A percentile compares a stretch with the other conserved stretches of the same genome.
Conservation (phyloP, 495 filamentous ascomycete genomes). For the Penicillium pulvis region DNA sequence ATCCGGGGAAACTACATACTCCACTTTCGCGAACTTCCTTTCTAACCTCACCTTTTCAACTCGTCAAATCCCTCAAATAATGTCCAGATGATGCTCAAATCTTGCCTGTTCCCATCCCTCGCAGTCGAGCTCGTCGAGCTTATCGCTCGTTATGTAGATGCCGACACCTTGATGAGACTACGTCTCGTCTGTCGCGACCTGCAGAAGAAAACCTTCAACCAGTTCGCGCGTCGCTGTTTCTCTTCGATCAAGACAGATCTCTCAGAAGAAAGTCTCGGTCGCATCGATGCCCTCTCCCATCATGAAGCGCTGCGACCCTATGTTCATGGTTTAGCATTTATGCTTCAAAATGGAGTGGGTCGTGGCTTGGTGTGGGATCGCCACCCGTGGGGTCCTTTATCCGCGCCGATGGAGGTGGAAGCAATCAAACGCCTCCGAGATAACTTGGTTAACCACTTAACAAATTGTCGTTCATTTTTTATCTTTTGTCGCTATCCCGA, state of each 20-base stretch:
- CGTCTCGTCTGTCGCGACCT: conserved; percentile 28
- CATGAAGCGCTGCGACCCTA: conserved; percentile 21
- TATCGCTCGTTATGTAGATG: conserved; percentile 18
- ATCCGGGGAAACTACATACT: conserved; percentile 26
- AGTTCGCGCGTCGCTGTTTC: conserved; percentile 30
- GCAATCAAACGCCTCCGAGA: conserved; percentile 24
- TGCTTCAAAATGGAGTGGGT: conserved; percentile 28
- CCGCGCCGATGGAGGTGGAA: conserved; percentile 23
- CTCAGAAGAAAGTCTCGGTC: conserved; percentile 25
- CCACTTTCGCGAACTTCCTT: conserved; percentile 2
- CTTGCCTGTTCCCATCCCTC: conserved; percentile 11
- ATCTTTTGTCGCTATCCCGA: conserved; percentile 36
- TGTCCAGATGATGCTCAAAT: not conserved
- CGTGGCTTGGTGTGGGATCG: conserved; percentile 28
- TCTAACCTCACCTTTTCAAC: no score
- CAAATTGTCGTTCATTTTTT: conserved; percentile 32
- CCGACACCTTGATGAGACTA: conserved; percentile 17
- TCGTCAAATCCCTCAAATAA: not conserved
- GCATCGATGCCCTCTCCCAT: conserved; percentile 22
- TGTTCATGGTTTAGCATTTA: conserved; percentile 27
- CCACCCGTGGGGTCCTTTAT: conserved; percentile 31
- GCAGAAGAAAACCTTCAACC: conserved; percentile 31
- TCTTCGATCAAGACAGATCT: conserved; percentile 29
- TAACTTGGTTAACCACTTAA: conserved; percentile 22
- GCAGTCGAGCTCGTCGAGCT: conserved; percentile 30